Evolutionary conservation across 148 eudicot species (phyloP).

Genomic region (Camellia granthamiana): DNA sequence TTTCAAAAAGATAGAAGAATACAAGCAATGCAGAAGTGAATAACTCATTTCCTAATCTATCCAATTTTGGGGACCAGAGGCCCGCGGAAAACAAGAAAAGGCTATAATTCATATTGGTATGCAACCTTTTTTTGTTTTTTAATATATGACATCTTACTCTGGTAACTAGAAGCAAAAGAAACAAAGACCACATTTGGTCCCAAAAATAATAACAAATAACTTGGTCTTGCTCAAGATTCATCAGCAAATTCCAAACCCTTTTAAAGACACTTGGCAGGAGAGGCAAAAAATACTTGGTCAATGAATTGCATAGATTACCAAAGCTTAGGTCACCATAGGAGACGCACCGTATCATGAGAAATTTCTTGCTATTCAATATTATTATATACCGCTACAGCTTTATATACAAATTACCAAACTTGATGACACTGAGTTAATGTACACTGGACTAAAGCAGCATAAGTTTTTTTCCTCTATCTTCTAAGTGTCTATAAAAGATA

Average conservation of each 20-base stretch:
- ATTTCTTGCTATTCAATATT: not conserved
- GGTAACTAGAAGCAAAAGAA: not conserved
- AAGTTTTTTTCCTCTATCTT: not conserved
- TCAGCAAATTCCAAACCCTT: not conserved
- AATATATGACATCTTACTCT: not conserved
- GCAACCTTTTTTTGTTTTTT: not conserved
- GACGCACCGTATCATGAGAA: not conserved
- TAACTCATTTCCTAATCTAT: not conserved
- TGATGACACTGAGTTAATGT: not conserved
- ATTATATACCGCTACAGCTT: not conserved
- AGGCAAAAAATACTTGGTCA: not conserved
- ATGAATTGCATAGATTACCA: not conserved
- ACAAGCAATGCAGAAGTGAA: not conserved
- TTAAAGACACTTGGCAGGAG: not conserved
- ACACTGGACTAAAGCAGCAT: not conserved
- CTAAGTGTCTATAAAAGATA: not conserved
- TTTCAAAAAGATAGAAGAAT: slow-evolving; percentile 1
- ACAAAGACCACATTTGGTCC: not conserved
- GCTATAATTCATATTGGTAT: not conserved
- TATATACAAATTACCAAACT: not conserved
- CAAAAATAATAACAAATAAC: not conserved
- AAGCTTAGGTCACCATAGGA: not conserved
- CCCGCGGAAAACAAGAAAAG: not conserved
- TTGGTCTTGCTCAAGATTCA: not conserved
- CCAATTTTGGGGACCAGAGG: not conserved